Conservation (phyloP, 2,329 filamentous ascomycete genomes). For the Paracoccidioides brasiliensis region DNA sequence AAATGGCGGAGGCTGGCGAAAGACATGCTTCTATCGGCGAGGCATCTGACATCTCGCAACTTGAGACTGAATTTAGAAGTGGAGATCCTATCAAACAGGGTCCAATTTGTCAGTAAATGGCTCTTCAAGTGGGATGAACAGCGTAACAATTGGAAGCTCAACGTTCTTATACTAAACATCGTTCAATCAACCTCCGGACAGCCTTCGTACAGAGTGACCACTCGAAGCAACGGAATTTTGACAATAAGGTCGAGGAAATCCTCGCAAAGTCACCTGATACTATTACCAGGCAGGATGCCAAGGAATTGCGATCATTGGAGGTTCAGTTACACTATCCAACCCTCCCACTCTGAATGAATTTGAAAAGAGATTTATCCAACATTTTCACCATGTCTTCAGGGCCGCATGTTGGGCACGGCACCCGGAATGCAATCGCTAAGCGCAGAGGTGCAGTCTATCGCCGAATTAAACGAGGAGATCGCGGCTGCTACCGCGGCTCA, state of each 20-base stretch:
- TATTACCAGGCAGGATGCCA: neutral
- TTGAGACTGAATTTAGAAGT: neutral
- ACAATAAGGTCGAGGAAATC: slow-evolving; percentile 4
- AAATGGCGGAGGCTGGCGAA: neutral
- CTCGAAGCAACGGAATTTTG: slow-evolving; percentile 1
- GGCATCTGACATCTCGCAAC: neutral
- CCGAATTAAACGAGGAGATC: neutral
- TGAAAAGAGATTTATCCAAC: neutral
- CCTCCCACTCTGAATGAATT: neutral
- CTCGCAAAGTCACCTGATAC: neutral
- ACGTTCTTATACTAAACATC: neutral
- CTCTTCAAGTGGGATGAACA: neutral
- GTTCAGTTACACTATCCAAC: neutral
- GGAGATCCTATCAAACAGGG: neutral
- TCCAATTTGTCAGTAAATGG: neutral
- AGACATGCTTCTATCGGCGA: neutral
- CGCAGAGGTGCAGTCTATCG: slow-evolving; percentile 2
- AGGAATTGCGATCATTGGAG: neutral
- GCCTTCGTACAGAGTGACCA: neutral
- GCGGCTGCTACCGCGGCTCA: neutral
- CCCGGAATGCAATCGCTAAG: neutral
- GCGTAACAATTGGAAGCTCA: neutral
- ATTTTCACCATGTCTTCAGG: neutral
- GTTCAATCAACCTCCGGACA: neutral
- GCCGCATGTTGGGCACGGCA: neutral